Evolutionary conservation across 1,139 yeast genomes (phyloP).

Genomic region (Candida sp.): DNA sequence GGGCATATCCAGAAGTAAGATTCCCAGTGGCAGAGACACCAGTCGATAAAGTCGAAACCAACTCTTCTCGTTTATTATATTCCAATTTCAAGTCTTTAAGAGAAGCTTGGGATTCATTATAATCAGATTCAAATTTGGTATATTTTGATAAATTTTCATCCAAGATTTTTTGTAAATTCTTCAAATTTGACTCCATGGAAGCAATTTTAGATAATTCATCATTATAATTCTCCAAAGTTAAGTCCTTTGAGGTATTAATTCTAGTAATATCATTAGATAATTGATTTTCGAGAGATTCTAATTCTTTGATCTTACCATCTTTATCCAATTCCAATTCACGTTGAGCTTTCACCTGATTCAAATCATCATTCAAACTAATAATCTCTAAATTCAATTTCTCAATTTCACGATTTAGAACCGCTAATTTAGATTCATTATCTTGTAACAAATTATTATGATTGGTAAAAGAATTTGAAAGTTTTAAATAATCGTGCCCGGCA

Average conservation of each 20-base stretch:
- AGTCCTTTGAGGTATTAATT: slow-evolving; percentile 57
- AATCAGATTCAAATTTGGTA: slow-evolving; percentile 28
- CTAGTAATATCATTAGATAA: slow-evolving; percentile 68
- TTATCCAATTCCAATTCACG: slow-evolving; percentile 60
- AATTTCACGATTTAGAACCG: slow-evolving; percentile 32
- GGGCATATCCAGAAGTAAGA: slow-evolving; percentile 73
- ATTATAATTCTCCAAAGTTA: slow-evolving; percentile 49
- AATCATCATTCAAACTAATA: slow-evolving; percentile 55
- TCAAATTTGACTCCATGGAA: slow-evolving; percentile 13
- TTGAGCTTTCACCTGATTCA: slow-evolving; percentile 50
- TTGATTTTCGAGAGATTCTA: slow-evolving; percentile 59
- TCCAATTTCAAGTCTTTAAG: slow-evolving; percentile 45
- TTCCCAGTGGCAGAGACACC: slow-evolving; percentile 86
- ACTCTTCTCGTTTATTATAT: slow-evolving; percentile 69
- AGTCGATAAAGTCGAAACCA: slow-evolving; percentile 78
- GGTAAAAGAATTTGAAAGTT: slow-evolving; percentile 37
- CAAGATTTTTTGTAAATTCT: slow-evolving; percentile 18
- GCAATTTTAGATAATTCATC: slow-evolving; percentile 39
- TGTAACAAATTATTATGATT: slow-evolving; percentile 36
- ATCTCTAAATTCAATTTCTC: slow-evolving; percentile 55
- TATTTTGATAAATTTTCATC: slow-evolving; percentile 26
- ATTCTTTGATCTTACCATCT: slow-evolving; percentile 58
- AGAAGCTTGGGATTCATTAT: slow-evolving; percentile 39
- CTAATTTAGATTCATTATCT: slow-evolving; percentile 33
- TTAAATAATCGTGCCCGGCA: slow-evolving; percentile 70